phyloP scores from a whole-genome alignment of 306 rosid species.

The Fragaria iinumae region DNA sequence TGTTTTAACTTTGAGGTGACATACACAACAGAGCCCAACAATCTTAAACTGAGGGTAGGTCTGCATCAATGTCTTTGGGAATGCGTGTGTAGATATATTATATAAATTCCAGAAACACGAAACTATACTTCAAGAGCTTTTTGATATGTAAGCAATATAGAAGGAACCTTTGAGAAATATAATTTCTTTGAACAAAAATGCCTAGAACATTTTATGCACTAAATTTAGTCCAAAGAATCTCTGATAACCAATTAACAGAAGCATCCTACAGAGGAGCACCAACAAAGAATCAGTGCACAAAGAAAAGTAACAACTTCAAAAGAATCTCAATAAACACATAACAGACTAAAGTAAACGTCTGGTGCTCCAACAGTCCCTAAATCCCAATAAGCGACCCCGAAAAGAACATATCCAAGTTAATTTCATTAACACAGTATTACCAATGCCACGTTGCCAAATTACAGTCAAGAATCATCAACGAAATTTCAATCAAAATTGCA shows the following conservation, averaged over 20 bases:
- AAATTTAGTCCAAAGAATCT: not conserved
- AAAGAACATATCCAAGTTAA: not conserved
- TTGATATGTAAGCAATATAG: not conserved
- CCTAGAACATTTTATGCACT: not conserved
- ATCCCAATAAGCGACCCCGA: not conserved
- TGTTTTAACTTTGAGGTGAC: not conserved
- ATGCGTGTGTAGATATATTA: not conserved
- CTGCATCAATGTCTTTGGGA: not conserved
- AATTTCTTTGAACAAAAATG: not conserved
- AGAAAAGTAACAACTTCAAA: not conserved
- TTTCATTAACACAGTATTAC: not conserved
- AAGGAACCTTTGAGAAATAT: not conserved
- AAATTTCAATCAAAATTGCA: not conserved
- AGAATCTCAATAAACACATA: not conserved
- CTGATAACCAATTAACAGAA: not conserved
- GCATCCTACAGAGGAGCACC: not conserved
- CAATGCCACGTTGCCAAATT: not conserved
- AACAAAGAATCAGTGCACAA: not conserved
- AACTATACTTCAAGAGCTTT: not conserved
- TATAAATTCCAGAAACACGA: not conserved
- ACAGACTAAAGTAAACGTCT: constrained; percentile 4
- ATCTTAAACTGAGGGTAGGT: not conserved
- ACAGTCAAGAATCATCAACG: not conserved
- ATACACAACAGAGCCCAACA: not conserved
- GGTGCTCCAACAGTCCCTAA: not conserved